Base-by-base conservation (phyloP, 768 basidiomycete species). In the Agrocybe chaxingu region DNA sequence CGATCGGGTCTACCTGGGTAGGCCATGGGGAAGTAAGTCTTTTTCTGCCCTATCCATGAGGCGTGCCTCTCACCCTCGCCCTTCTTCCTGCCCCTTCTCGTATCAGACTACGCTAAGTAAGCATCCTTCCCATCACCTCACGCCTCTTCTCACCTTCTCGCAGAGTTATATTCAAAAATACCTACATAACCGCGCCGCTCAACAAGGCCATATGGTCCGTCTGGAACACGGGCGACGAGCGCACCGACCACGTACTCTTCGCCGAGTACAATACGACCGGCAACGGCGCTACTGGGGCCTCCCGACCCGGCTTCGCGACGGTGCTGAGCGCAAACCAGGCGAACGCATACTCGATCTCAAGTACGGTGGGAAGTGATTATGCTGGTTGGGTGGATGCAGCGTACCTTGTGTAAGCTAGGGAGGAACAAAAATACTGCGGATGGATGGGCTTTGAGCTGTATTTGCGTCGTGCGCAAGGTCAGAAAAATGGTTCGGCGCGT, bases 81-180 rank as follows among this genome's bases (percentile, higher is more conserved):
- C 24, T 24, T 24, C 24, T 5, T 24, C 24, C 16, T 16, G 16
- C 19, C 8, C 10, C 11, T 31, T 29, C 38, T 40, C 47, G 35
- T 44, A 8, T 13, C 52, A 73, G 76, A 71, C 56, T 76, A 62
- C 41, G 74, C 76, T 6, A 76, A 76, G 72, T 73, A 53, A 24
- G 69, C 57, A 16, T 18, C 33, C n/a, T 34, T 50, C 45, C 4
- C 11, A 2, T 12, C 34, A 11, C 42, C 1, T 11, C 18, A 8
- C 11, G 7, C 32, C 18, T 38, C 16, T 45, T 18, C 12, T 38
- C 19, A 45, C 47, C 34, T 45, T 41, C 32, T 39, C 13, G 13
- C 42, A 75, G 77, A 59, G 78, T 81, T 11, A 70, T 79, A 34
- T 78, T 73, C 68, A 73, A 75, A 40, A 73, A 73, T 57, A 78